These are phyloP conservation scores for Didymella glomerata DNA, from an alignment of 2,329 filamentous ascomycete species.

Conservation along the genomic window DNA sequence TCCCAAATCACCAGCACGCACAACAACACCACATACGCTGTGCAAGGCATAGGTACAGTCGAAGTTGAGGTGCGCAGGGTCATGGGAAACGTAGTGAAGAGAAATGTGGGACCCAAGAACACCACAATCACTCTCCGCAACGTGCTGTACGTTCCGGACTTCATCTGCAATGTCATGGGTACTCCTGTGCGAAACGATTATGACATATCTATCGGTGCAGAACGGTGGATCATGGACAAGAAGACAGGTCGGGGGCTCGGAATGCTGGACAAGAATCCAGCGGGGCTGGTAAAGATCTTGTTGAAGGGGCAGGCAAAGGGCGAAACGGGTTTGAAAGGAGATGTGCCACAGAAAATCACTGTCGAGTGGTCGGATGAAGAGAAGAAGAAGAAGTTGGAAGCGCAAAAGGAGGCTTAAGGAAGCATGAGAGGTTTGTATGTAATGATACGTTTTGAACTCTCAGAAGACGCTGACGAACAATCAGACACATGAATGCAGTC, in stretches of 20 bases:
- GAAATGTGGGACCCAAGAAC: constrained; percentile 12
- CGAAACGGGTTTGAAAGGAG: constrained; percentile 4
- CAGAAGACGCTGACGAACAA: neutral
- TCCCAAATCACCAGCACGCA: constrained; percentile 4
- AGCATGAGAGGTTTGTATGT: neutral
- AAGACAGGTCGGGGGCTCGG: constrained; percentile 9
- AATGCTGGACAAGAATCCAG: constrained; percentile 9
- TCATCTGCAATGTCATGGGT: constrained; percentile 14
- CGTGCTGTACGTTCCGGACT: constrained; percentile 13
- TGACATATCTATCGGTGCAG: constrained; percentile 13
- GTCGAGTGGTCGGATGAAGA: constrained; percentile 3
- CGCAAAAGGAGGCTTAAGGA: neutral
- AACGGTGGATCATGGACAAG: constrained; percentile 15
- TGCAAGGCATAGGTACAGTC: constrained; percentile 4
- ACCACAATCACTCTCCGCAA: constrained; percentile 7
- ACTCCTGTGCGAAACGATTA: constrained; percentile 8
- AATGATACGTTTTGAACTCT: neutral
- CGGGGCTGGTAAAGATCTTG: constrained; percentile 7
- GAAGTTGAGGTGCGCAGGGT: constrained; percentile 11
- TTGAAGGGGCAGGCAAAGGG: constrained; percentile 12
- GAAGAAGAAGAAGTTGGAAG: neutral
- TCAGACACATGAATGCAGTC: neutral
- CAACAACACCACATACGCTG: constrained; percentile 5
- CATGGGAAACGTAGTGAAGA: constrained; percentile 9
- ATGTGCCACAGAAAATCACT: constrained; percentile 5